phyloP scores from a whole-genome alignment of 2,329 filamentous ascomycete genomes.

The Niveomyces coronatus region DNA sequence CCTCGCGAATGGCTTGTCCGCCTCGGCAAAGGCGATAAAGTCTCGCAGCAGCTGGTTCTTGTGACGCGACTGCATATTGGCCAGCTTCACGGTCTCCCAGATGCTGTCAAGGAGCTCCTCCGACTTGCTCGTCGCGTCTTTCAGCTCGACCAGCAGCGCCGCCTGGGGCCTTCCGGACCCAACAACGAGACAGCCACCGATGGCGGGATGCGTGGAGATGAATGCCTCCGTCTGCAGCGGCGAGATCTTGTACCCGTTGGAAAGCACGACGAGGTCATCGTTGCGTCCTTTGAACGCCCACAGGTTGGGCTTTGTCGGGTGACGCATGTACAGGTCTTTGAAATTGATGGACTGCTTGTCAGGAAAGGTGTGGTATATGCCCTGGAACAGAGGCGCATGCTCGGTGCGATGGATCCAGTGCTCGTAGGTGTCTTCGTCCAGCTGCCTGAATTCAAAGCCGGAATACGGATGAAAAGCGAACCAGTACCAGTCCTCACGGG shows the following conservation, averaged over 20 bases:
- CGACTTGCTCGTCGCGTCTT: conserved; percentile 13
- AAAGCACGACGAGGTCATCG: conserved; percentile 21
- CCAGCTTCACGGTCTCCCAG: conserved; percentile 32
- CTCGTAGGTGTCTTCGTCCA: conserved; percentile 20
- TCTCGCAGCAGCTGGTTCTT: conserved; percentile 32
- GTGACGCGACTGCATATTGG: conserved; percentile 28
- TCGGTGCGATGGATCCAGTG: conserved; percentile 24
- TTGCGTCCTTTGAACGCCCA: conserved; percentile 21
- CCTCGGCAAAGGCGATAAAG: conserved; percentile 30
- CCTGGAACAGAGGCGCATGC: conserved; percentile 19
- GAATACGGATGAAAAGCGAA: conserved; percentile 24
- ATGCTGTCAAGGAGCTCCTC: conserved; percentile 29
- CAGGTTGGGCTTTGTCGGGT: conserved; percentile 18
- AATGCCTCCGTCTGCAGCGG: conserved; percentile 20
- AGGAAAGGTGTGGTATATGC: conserved; percentile 24
- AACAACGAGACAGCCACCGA: conserved; percentile 18
- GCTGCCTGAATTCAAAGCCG: conserved; percentile 24
- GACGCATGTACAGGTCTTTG: conserved; percentile 20
- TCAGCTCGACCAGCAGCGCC: conserved; percentile 19
- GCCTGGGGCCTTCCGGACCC: conserved; percentile 19
- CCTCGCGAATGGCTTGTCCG: conserved; percentile 31
- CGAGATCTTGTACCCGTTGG: conserved; percentile 23
- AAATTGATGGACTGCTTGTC: conserved; percentile 18
- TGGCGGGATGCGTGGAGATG: conserved; percentile 16
- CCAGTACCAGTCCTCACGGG: conserved; percentile 21